These are phyloP conservation scores for Cetradonia linearis DNA, from an alignment of 495 filamentous ascomycete genomes.

Conservation along the genomic window DNA sequence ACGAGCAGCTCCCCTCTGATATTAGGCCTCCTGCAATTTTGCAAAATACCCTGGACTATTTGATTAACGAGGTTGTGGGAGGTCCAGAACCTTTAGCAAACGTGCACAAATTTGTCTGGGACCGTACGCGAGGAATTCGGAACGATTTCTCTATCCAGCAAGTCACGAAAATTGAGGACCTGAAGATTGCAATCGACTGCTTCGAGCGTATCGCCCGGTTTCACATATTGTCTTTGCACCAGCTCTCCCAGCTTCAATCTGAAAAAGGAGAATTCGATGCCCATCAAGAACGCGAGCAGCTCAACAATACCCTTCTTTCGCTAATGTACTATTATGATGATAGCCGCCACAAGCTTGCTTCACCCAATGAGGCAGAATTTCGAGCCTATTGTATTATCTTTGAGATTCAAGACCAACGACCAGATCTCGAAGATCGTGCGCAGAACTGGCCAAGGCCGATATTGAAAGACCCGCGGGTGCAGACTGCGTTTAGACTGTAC, in stretches of 20 bases:
- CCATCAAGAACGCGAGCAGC: slow-evolving; percentile 87
- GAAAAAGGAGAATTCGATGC: slow-evolving; percentile 59
- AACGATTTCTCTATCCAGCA: slow-evolving; percentile 92
- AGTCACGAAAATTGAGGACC: slow-evolving; percentile 53
- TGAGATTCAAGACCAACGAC: slow-evolving; percentile 58
- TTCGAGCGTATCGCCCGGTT: slow-evolving; percentile 86
- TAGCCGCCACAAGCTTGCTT: slow-evolving; percentile 42
- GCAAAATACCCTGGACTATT: slow-evolving; percentile 67
- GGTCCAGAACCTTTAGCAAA: slow-evolving; percentile 51
- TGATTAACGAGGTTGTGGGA: slow-evolving; percentile 64
- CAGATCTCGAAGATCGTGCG: slow-evolving; percentile 63
- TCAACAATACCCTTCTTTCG: slow-evolving; percentile 77
- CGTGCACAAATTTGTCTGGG: slow-evolving; percentile 86
- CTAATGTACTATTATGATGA: slow-evolving; percentile 84
- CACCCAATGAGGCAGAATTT: slow-evolving; percentile 79
- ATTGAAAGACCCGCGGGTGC: slow-evolving; percentile 45
- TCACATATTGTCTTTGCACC: slow-evolving; percentile 79
- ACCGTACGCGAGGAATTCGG: slow-evolving; percentile 80
- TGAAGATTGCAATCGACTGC: slow-evolving; percentile 63
- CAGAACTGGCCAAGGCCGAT: slow-evolving; percentile 58
- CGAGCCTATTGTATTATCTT: slow-evolving; percentile 82
- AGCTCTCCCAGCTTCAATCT: slow-evolving; percentile 52
- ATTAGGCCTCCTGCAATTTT: slow-evolving; percentile 71
- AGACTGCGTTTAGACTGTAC: slow-evolving; percentile 59
- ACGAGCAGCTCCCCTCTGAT: slow-evolving; percentile 84